Percentiles rank a stretch among this genome's conserved stretches.
Evolutionary conservation across 2,329 filamentous ascomycete genomes (phyloP).

Genomic region (Pseudopyricularia cyperi): DNA sequence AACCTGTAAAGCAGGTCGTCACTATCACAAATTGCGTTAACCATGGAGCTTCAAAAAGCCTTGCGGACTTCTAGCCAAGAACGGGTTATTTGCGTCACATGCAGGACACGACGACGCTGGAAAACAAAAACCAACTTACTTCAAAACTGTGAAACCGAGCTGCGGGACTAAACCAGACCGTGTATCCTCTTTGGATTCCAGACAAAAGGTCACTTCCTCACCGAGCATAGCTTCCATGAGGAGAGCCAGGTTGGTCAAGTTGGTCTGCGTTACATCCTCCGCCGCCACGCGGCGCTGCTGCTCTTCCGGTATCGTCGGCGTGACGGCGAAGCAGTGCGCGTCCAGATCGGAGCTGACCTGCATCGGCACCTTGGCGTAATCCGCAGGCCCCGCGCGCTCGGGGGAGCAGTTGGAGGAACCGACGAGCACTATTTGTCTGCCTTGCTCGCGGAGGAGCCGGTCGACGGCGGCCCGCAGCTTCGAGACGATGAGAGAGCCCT

Average conservation of each 20-base stretch:
- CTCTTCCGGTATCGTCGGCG: not conserved
- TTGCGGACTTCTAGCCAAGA: not conserved
- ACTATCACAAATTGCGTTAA: not conserved
- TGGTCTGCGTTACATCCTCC: conserved; percentile 20
- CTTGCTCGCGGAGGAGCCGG: conserved; percentile 50
- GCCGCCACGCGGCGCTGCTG: not conserved
- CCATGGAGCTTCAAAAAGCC: not conserved
- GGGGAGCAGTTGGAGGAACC: conserved; percentile 44
- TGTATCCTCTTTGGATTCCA: not conserved
- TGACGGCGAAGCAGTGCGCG: conserved; percentile 15
- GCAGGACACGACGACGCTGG: not conserved
- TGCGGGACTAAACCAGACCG: not conserved
- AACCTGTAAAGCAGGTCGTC: not conserved
- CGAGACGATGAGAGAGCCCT: conserved; percentile 56
- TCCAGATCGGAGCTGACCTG: conserved; percentile 21
- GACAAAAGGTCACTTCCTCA: conserved; percentile 6
- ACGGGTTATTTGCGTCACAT: not conserved
- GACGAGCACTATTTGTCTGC: conserved; percentile 61
- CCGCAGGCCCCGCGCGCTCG: not conserved
- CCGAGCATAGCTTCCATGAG: conserved; percentile 28
- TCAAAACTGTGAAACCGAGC: not conserved
- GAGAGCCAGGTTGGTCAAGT: conserved; percentile 30
- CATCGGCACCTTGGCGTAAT: not conserved
- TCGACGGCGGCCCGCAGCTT: conserved; percentile 62
- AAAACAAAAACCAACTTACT: not conserved